Conservation (phyloP, 2,329 filamentous ascomycete species). For the Paraphoma chrysanthemicola region DNA sequence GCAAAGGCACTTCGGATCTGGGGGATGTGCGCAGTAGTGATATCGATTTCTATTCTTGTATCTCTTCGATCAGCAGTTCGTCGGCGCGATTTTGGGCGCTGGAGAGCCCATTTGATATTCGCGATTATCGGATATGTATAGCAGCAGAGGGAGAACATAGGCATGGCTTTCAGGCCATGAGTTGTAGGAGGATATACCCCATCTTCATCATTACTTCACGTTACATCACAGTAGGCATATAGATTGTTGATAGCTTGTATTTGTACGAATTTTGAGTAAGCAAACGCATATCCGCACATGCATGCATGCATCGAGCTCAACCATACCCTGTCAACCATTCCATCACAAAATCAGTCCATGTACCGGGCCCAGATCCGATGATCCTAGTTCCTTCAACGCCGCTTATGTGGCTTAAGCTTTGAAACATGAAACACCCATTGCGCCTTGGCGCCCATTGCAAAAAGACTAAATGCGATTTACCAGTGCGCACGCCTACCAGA, state of each 20-base stretch:
- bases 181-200: not conserved
- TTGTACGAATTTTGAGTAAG: not conserved
- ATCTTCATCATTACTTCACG: no score
- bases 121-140: no score
- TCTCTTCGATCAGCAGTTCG: not conserved
- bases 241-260: not conserved
- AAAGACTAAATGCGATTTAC: not conserved
- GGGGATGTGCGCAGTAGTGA: no score
- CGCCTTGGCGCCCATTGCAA: slow-evolving; percentile 2
- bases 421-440: slow-evolving; percentile 10
- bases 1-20: not conserved
- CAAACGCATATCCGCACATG: not conserved
- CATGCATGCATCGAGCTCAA: not conserved
- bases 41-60: not conserved
- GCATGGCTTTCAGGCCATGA: not conserved
- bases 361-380: no score
- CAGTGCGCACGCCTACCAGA: slow-evolving; percentile 11
- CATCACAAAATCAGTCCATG: no score
- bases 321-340: no score
- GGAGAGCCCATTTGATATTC: no score
- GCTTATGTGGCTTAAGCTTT: slow-evolving; percentile 11
- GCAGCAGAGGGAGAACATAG: not conserved
- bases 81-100: no score
- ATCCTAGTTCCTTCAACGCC: not conserved
- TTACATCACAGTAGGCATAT: not conserved